Percentiles rank a stretch among this genome's conserved stretches.
Conservation (phyloP, 352 stramenopile species). For the Phytopythium cucurbitacearum region DNA sequence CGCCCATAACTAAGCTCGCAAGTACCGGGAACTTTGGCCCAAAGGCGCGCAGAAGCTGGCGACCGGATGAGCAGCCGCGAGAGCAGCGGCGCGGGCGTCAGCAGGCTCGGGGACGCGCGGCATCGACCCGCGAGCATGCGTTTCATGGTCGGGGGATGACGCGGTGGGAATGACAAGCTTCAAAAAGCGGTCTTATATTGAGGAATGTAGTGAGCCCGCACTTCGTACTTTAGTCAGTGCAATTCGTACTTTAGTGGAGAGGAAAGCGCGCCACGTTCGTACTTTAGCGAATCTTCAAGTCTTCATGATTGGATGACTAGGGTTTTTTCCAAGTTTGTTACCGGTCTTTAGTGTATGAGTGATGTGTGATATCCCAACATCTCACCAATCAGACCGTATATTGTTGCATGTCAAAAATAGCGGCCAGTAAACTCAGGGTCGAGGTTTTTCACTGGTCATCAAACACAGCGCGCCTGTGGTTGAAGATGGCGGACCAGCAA, state of each 20-base stretch:
- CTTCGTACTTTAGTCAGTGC: neutral
- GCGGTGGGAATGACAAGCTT: neutral
- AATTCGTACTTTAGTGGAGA: conserved; percentile 5
- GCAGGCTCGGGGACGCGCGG: too few species aligned
- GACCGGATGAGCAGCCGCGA: neutral
- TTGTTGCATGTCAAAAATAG: too few species aligned
- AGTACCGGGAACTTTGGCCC: too few species aligned
- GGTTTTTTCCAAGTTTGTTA: too few species aligned
- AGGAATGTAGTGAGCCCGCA: neutral
- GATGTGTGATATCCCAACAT: too few species aligned
- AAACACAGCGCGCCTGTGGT: too few species aligned
- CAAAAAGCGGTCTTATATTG: neutral
- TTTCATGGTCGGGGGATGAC: neutral
- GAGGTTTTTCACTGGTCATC: too few species aligned
- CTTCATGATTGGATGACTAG: too few species aligned
- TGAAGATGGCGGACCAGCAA: too few species aligned
- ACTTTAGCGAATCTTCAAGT: conserved; percentile 6
- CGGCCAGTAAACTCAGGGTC: too few species aligned
- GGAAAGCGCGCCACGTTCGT: conserved; percentile 5
- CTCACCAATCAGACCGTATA: too few species aligned
- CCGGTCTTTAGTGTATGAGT: too few species aligned
- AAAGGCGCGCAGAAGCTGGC: neutral
- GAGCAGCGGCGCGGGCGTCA: neutral
- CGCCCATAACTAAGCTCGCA: neutral
- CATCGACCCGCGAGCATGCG: neutral